Evolutionary conservation across 1,284 basidiomycete genomes (phyloP).

Genomic region (Leccinum subatratum): DNA sequence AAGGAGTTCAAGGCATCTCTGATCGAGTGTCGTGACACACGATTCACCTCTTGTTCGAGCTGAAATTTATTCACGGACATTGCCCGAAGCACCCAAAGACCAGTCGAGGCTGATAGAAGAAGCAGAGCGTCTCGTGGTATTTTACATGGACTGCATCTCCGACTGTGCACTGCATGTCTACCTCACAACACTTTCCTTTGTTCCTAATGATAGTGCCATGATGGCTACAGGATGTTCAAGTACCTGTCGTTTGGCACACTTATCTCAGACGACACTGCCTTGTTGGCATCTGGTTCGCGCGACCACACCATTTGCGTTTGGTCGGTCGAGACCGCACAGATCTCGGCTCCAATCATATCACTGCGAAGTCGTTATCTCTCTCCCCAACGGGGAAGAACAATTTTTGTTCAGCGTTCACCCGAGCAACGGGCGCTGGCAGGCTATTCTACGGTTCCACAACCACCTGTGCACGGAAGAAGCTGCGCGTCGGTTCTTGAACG

Average conservation of each 20-base stretch:
- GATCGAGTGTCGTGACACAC: too few relatives aligned
- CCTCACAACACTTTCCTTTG: slow-evolving; percentile 12
- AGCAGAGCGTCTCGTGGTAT: slow-evolving; percentile 21
- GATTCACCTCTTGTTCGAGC: not conserved
- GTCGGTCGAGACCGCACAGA: slow-evolving; percentile 17
- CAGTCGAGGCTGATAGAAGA: slow-evolving; percentile 12
- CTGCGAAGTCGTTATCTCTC: slow-evolving; percentile 15
- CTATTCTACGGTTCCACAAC: slow-evolving; percentile 29
- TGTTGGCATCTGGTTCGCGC: slow-evolving; percentile 24
- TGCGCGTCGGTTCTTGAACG: slow-evolving; percentile 24
- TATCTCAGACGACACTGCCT: slow-evolving; percentile 15
- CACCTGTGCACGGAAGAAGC: slow-evolving; percentile 25
- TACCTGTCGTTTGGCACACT: slow-evolving; percentile 14
- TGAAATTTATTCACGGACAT: slow-evolving; percentile 9
- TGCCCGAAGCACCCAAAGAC: slow-evolving; percentile 10
- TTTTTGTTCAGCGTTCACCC: slow-evolving; percentile 29
- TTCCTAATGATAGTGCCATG: slow-evolving; percentile 3
- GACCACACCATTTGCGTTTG: slow-evolving; percentile 24
- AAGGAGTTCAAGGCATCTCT: too few relatives aligned
- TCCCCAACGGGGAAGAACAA: slow-evolving; percentile 30
- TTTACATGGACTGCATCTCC: slow-evolving; percentile 22
- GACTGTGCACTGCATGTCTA: slow-evolving; percentile 25
- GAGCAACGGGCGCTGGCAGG: slow-evolving; percentile 17
- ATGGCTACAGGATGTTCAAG: slow-evolving; percentile 13
- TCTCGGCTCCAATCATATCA: slow-evolving; percentile 19